Evolutionary conservation across 768 basidiomycete genomes (phyloP).

Genomic region (Pisolithus marmoratus): DNA sequence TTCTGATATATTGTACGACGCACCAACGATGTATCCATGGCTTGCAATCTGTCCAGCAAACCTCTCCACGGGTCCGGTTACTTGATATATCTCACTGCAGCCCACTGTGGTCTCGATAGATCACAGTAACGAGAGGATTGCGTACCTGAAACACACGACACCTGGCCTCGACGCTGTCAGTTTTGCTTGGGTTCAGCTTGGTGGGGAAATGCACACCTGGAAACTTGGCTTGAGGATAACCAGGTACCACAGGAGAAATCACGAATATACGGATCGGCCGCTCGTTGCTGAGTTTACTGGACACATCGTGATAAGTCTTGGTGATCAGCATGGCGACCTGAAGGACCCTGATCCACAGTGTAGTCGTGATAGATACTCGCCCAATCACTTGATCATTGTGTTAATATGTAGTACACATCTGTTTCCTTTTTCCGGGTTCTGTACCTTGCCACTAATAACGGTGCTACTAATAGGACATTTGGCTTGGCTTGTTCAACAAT

Average conservation of each 20-base stretch:
- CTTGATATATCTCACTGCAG: constrained; percentile 90
- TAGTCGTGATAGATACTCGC: no score
- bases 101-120: background rate
- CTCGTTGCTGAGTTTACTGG: constrained; percentile 58
- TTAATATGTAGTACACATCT: constrained; percentile 61
- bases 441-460: no score
- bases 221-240: constrained; percentile 88
- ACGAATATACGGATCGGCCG: constrained; percentile 76
- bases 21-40: constrained; percentile 79
- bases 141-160: constrained; percentile 75
- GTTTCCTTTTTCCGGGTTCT: constrained; percentile 30
- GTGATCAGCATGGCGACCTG: constrained; percentile 65
- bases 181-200: background rate
- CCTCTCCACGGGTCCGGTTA: constrained; percentile 95
- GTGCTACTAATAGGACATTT: no score
- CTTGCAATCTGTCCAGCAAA: constrained; percentile 86
- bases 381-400: no score
- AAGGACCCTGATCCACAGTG: no score
- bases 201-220: constrained; percentile 47
- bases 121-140: background rate
- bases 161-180: constrained; percentile 35
- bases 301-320: constrained; percentile 72
- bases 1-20: constrained; percentile 16
- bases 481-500: no score
- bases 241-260: constrained; percentile 70